Evolutionary conservation across 495 filamentous ascomycete genomes (phyloP).

Genomic region (Lepidopterella palustris): DNA sequence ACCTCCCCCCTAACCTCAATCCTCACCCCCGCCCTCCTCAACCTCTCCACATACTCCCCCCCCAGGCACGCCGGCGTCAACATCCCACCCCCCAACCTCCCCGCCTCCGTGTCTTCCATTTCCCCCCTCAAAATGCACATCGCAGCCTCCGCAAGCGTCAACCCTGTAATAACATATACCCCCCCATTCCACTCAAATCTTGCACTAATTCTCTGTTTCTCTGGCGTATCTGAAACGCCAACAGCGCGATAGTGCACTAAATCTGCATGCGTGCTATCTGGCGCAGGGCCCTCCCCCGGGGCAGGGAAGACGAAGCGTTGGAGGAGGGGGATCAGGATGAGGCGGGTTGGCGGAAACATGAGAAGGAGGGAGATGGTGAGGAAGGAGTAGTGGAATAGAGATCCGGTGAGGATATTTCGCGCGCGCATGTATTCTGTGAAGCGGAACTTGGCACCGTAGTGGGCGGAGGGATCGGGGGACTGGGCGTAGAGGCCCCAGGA

Average conservation of each 20-base stretch:
- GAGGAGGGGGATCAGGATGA: conserved; percentile 36
- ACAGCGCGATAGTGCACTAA: conserved; percentile 60
- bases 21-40: conserved; percentile 57
- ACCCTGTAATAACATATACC: conserved; percentile 63
- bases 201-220: conserved; percentile 45
- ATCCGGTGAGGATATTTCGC: conserved; percentile 52
- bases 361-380: conserved; percentile 45
- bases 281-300: conserved; percentile 61
- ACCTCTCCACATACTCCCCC: conserved; percentile 64
- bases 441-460: conserved; percentile 68
- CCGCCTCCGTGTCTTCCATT: conserved; percentile 38
- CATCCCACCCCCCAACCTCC: conserved; percentile 59
- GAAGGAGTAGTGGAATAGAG: conserved; percentile 52
- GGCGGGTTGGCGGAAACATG: conserved; percentile 48
- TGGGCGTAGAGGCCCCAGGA: conserved; percentile 64
- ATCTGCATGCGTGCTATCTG: conserved; percentile 39
- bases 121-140: conserved; percentile 61
- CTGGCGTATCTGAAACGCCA: conserved; percentile 45
- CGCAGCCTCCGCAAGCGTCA: conserved; percentile 63
- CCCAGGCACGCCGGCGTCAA: conserved; percentile 82
- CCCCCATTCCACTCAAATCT: conserved; percentile 54
- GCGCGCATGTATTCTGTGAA: conserved; percentile 63
- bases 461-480: conserved; percentile 23
- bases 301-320: conserved; percentile 47
- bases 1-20: conserved; percentile 40